Evolutionary conservation across 2,329 filamentous ascomycete species (phyloP), one percentile per base, ranked within the genome.

Genomic region (Ophioceras dolichostomum): DNA sequence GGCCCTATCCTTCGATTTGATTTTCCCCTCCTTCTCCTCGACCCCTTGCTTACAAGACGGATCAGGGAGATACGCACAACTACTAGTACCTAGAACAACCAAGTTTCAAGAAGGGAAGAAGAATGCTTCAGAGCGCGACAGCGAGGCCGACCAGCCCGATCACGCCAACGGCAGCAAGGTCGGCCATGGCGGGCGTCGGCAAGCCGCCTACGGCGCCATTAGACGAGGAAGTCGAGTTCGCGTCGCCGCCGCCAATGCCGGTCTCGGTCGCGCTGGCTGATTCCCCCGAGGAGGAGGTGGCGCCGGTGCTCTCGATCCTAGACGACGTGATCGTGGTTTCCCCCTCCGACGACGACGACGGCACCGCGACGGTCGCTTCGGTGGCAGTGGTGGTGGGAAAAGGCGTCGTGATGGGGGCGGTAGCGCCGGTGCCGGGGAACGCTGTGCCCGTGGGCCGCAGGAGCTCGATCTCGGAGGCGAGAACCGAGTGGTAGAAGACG

Each of bases 391-490:
- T 32, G 8, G 7, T 13, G 3, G 31, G 31, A 10, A 18, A 18
- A 20, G 31, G 31, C 9, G 31, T 26, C 8, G 30, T 32, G n/a
- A 16, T 14, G 30, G 30, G n/a, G n/a, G 30, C 5, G 14, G 18
- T 32, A 16, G 30, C n/a, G 7, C 7, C 30, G n/a, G 30, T 22
- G 21, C 21, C 21, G 13, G 21, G 22, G 12, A 12, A 7, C 22
- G 22, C 22, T 7, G 22, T 26, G 22, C 8, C 22, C 22, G 22
- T 12, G 8, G 22, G 33, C n/a, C 33, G 33, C 22, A 44, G 30
- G 36, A 45, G 5, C 26, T 31, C 5, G 40, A 43, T 38, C 19
- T 24, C 20, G 29, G 32, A 32, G 18, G n/a, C 37, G 9, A 32
- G 4, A 12, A 47, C 34, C 24, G 44, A 24, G 18, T 32, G 13